These are phyloP conservation scores for Ensete glaucum DNA, from an alignment of 176 grass and related monocot genomes.

Conservation along the genomic window DNA sequence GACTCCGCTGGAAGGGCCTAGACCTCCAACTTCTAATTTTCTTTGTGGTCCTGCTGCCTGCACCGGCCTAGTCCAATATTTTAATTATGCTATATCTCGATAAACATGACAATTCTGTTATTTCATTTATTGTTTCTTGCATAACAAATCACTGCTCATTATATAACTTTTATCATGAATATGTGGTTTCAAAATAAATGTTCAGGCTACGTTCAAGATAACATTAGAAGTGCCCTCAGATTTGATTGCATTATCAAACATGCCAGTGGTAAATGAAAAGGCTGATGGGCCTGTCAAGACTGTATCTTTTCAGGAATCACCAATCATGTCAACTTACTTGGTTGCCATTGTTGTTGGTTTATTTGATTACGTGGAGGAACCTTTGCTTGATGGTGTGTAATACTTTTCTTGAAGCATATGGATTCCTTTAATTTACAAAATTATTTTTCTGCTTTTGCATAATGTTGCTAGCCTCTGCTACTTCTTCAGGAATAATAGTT, in stretches of 20 bases:
- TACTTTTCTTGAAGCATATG: background rate
- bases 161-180: background rate
- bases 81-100: background rate
- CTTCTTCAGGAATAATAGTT: slow-evolving; percentile 48
- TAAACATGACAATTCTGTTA: background rate
- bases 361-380: slow-evolving; percentile 57
- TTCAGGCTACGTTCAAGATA: slow-evolving; percentile 79
- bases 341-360: slow-evolving; percentile 77
- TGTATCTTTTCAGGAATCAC: slow-evolving; percentile 49
- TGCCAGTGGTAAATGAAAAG: slow-evolving; percentile 46
- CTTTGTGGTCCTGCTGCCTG: background rate
- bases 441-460: slow-evolving; percentile 8
- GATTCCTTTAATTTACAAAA: background rate
- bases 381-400: slow-evolving; percentile 44
- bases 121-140: background rate
- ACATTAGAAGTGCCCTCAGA: slow-evolving; percentile 54
- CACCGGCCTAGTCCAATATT: background rate
- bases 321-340: slow-evolving; percentile 94
- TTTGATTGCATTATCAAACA: slow-evolving; percentile 73
- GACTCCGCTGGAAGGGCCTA: background rate
- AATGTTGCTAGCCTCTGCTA: slow-evolving; percentile 1
- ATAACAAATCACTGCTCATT: background rate
- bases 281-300: slow-evolving; percentile 36
- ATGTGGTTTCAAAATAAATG: background rate
- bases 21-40: background rate